Conservation (phyloP, 306 rosid species). For the Gillenia trifoliata region DNA sequence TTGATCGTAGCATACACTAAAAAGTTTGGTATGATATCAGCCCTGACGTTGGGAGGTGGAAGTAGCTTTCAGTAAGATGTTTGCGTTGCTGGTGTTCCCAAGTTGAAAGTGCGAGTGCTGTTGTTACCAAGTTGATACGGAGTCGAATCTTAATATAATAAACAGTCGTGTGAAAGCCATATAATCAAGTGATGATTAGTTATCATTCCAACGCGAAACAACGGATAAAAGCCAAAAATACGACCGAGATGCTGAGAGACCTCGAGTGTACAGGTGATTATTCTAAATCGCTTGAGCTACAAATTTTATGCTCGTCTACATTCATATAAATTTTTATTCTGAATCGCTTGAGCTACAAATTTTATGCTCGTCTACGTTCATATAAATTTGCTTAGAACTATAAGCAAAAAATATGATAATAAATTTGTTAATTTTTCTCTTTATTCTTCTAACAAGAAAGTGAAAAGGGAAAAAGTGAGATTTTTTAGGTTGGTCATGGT, state of each 20-base stretch:
- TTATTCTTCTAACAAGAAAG: background rate
- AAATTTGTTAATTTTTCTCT: background rate
- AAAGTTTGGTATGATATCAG: background rate
- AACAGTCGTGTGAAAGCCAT: background rate
- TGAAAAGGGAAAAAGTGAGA: background rate
- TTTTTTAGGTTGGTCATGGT: background rate
- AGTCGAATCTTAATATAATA: background rate
- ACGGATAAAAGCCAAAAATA: background rate
- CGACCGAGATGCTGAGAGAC: no score
- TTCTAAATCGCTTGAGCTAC: background rate
- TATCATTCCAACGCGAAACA: background rate
- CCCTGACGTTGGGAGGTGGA: background rate
- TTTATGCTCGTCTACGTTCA: no score
- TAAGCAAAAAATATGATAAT: background rate
- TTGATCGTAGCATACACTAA: background rate
- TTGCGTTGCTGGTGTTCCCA: background rate
- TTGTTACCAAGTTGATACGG: background rate
- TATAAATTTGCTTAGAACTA: no score
- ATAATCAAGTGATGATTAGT: background rate
- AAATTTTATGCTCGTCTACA: no score
- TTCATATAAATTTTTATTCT: no score
- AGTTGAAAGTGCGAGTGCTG: background rate
- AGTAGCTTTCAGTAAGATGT: slow-evolving; percentile 7
- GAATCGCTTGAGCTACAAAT: background rate
- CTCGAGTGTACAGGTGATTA: background rate